Evolutionary conservation across 495 filamentous ascomycete species (phyloP), one percentile per base, ranked within the genome.

Genomic region (Penicillium crystallinum): DNA sequence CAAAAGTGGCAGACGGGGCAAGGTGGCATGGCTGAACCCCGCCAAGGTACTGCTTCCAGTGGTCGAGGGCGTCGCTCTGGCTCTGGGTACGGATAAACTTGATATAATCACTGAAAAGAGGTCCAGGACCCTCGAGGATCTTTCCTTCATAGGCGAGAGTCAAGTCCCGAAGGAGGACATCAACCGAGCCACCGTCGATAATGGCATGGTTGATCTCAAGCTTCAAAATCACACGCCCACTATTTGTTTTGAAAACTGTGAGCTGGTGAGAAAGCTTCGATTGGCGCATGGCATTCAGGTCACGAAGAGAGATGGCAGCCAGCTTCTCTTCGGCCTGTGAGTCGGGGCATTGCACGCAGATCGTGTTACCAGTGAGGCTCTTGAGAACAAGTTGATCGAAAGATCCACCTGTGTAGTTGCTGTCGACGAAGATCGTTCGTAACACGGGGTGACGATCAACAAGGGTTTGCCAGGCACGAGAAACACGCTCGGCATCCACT

Each of bases 181-280:
- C 63, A 3, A 69, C 61, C 21, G 74, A 77, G 4, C 66, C 69
- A 30, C 75, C 74, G 45, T 79, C 69, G 25, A 77, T 75, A 46
- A 83, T 68, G 9, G 78, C 72, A 53, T 81, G 77, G 53, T 83
- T 81, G 42, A 84, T 77, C 55, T 84, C 80, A 19, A 84, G 55
- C 50, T 79, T 80, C 29, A 76, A 57, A 0, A 75, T 55, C 0
- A 81, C 67, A 17, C 63, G 59, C 0, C 69, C 70, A 22, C 56
- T 66, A 2, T 50, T 52, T 4, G 75, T 76, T 39, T 60, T 69
- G 51, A 70, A 78, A 27, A 76, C 64, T 0, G 71, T 73, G 37
- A 78, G 45, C 42, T 81, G 79, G 53, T 83, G 80, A 0, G 73
- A 73, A 11, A 73, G 56, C 30, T 64, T 67, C 6, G 65, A 63